phyloP scores from a whole-genome alignment of 345 rosid species.

The Crucihimalaya himalaica region DNA sequence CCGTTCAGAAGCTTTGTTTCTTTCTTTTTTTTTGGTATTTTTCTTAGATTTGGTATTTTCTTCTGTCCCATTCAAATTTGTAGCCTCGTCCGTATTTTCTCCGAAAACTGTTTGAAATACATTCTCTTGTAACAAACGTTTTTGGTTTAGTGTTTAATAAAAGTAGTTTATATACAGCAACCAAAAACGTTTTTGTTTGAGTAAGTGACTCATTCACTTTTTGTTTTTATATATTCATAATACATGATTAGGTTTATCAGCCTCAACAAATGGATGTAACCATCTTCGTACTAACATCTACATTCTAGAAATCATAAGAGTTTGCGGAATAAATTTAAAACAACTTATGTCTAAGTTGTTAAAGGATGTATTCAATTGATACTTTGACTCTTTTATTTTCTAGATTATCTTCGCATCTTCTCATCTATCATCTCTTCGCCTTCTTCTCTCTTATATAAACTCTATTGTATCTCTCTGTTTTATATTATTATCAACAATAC shows the following conservation, averaged over 20 bases:
- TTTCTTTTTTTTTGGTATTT: background rate
- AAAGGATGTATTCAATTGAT: no score
- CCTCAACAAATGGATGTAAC: background rate
- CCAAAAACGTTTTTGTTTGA: background rate
- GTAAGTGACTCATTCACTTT: background rate
- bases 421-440: no score
- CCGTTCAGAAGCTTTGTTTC: conserved; percentile 20
- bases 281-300: background rate
- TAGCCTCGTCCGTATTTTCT: background rate
- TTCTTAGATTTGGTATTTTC: background rate
- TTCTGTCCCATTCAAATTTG: background rate
- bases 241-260: background rate
- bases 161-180: no score
- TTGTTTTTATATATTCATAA: background rate
- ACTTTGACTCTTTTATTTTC: no score
- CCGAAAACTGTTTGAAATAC: background rate
- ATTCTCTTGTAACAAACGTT: background rate
- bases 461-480: no score
- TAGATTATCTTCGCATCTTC: no score
- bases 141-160: background rate
- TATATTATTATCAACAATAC: no score
- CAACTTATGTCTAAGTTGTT: no score
- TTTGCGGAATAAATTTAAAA: no score
- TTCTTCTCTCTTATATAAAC: no score
- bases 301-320: background rate